phyloP scores from a whole-genome alignment of 1,284 basidiomycete genomes.

The Boletus semigastroideus region DNA sequence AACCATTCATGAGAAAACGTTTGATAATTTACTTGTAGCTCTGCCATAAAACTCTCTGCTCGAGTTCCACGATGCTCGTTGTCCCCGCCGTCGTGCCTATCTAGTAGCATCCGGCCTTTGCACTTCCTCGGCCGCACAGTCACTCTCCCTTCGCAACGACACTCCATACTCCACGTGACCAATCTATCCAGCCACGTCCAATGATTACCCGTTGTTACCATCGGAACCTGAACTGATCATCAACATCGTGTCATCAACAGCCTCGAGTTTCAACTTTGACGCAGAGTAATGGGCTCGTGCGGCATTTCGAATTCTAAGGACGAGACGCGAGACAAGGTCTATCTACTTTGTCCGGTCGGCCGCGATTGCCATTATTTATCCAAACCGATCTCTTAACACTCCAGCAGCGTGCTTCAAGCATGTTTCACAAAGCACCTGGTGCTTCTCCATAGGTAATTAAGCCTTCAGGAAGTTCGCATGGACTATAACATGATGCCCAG shows the following conservation, averaged over 20 bases:
- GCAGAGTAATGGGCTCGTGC: too few relatives aligned
- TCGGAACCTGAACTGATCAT: too few relatives aligned
- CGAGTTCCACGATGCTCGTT: conserved; percentile 4
- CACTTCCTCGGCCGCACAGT: conserved; percentile 1
- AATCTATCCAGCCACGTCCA: too few relatives aligned
- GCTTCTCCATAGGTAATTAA: conserved; percentile 30
- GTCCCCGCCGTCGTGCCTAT: conserved; percentile 11
- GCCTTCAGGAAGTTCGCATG: conserved; percentile 78
- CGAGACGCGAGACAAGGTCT: too few relatives aligned
- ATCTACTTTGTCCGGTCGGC: too few relatives aligned
- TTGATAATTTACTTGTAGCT: conserved; percentile 5
- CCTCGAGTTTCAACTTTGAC: too few relatives aligned
- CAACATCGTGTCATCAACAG: too few relatives aligned
- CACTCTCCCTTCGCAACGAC: conserved; percentile 22
- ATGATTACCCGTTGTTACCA: too few relatives aligned
- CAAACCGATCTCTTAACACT: neutral
- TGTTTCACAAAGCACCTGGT: conserved; percentile 3
- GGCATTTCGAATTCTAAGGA: too few relatives aligned
- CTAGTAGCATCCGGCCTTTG: conserved; percentile 11
- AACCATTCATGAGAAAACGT: neutral
- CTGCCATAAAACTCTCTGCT: conserved; percentile 7
- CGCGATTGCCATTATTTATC: too few relatives aligned
- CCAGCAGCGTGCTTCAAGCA: conserved; percentile 3
- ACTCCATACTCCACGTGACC: conserved; percentile 23
- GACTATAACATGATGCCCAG: conserved; percentile 43